Conservation (phyloP, 2,329 filamentous ascomycete species). For the Capronia coronata region DNA sequence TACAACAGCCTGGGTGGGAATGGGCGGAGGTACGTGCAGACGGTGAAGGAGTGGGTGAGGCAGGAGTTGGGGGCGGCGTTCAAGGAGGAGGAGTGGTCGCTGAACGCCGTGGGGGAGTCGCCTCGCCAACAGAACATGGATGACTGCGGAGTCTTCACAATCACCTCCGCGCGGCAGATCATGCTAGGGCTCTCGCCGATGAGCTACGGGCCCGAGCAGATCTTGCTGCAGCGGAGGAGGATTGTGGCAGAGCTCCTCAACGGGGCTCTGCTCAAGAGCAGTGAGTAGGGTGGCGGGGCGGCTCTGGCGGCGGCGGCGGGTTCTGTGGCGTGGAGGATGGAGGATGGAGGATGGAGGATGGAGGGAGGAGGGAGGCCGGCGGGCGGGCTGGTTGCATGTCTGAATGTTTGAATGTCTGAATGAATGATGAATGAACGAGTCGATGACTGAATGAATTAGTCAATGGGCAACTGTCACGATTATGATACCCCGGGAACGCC, state of each 20-base stretch:
- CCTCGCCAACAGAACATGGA: constrained; percentile 43
- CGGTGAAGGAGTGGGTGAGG: constrained; percentile 39
- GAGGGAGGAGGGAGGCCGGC: no score
- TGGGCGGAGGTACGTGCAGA: constrained; percentile 32
- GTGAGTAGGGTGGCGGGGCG: no score
- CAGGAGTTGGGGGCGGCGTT: constrained; percentile 38
- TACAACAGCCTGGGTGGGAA: constrained; percentile 42
- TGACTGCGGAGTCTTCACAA: constrained; percentile 47
- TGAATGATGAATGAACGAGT: no score
- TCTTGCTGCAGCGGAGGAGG: constrained; percentile 38
- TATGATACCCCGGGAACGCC: neutral
- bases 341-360: no score
- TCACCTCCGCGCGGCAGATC: constrained; percentile 45
- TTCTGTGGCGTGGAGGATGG: neutral
- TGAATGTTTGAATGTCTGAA: no score
- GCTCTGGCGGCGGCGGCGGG: no score
- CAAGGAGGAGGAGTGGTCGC: constrained; percentile 41
- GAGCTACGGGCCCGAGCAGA: constrained; percentile 38
- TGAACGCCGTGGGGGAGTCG: constrained; percentile 28
- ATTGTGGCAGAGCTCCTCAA: constrained; percentile 42
- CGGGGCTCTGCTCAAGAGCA: constrained; percentile 35
- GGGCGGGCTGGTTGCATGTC: no score
- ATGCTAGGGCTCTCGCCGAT: constrained; percentile 39
- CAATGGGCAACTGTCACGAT: neutral
- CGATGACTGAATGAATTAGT: no score